phyloP scores from a whole-genome alignment of 352 stramenopile genomes.

The Phytophthora citrophthora region DNA sequence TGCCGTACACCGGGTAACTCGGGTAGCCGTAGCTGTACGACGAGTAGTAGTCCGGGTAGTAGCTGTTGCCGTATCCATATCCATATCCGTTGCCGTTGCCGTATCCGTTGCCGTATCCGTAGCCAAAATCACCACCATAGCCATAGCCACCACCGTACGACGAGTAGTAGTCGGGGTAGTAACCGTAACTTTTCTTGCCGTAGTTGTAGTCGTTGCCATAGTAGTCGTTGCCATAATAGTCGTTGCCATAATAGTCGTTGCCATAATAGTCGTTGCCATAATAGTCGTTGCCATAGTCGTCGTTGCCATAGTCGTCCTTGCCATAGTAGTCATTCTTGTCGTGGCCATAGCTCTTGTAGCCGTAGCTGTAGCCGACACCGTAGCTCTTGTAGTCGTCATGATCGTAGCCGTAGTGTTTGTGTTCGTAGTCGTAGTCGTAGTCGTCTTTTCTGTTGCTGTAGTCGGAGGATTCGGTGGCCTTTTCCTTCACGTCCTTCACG shows the following conservation, averaged over 20 bases:
- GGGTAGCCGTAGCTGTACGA: background rate
- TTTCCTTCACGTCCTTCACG: background rate
- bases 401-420: slow-evolving; percentile 2
- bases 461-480: slow-evolving; percentile 12
- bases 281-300: too few species aligned
- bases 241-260: too few species aligned
- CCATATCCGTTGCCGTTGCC: too few species aligned
- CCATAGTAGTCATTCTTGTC: too few species aligned
- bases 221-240: too few species aligned
- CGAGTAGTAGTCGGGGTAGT: background rate
- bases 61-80: too few species aligned
- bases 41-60: background rate
- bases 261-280: too few species aligned
- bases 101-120: background rate
- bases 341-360: too few species aligned
- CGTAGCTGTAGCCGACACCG: too few species aligned
- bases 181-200: background rate
- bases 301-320: background rate
- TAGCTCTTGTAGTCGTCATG: too few species aligned
- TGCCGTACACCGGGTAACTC: background rate
- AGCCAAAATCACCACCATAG: background rate
- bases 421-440: slow-evolving; percentile 8
- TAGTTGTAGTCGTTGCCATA: background rate
- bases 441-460: slow-evolving; percentile 8
- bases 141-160: background rate